Base-by-base conservation (phyloP, 352 stramenopile genomes). In the Phytophthora multivora region DNA sequence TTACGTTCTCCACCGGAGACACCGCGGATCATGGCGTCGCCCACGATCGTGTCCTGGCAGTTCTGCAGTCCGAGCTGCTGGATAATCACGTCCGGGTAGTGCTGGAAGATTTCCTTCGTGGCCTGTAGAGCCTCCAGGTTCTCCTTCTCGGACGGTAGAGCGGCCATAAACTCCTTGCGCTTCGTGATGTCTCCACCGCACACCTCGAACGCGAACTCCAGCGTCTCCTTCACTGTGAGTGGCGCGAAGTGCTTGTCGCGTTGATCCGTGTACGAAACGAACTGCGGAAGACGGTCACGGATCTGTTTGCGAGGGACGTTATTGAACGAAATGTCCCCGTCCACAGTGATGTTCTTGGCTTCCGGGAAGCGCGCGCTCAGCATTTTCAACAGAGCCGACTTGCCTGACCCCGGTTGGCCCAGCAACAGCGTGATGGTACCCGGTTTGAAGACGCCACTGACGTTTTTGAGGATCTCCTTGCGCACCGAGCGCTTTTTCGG, bases 1-100 rank as follows among this genome's bases (percentile, higher is more conserved):
- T 86, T 88, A 16, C 73, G 63, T 33, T 93, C 78, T 12, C 83
- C 83, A n/a, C 83, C 83, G 1, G 78, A 91, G 11, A 93, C 64
- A 18, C 83, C 83, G 84, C 80, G 71, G 1, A 75, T 36, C 49
- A 89, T 75, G 21, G 51, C 51, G 19, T 59, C 51, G 23, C 51
- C 51, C 2, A 59, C 51, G 19, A 59, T 59, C 4, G 40, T 59
- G 13, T 59, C 16, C 15, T 59, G 51, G 8, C 51, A 59, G 12
- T 57, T 36, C 23, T 57, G 12, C 15, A 58, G 51, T 33, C 51
- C 51, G 7, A 58, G 51, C n/a, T 58, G 51, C 38, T 58, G 51
- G 38, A 58, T 58, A 10, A 58, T 40, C 8, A 61, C 15, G 11
- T 53, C 53, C 48, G 33, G 56, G 38, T 59, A 59, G 38, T 65